Evolutionary conservation across 202 grass and related monocot species (phyloP), one percentile per base, ranked within the genome.

Genomic region (Musa balbisiana): DNA sequence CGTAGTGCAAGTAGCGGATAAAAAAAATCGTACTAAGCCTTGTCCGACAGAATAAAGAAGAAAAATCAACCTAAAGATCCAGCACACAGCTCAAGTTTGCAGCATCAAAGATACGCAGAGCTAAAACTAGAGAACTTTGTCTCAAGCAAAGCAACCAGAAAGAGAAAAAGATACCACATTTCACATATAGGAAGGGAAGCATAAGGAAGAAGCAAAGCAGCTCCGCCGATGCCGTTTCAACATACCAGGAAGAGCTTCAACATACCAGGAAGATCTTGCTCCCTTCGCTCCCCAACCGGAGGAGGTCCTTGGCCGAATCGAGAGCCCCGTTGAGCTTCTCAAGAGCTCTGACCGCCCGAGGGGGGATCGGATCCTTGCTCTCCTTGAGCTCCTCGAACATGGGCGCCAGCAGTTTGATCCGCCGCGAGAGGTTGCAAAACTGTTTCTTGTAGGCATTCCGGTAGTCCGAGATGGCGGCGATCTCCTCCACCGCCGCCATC

Each of bases 301-400:
- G 72, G 10, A 74, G 72, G 23, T 74, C 53, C 21, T 74, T 74
- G 13, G 53, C 53, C 8, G 53, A 54, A 11, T 58, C 72, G 13
- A 74, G 23, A 11, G 53, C 53, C 51, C 23, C 23, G 26, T 33
- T 27, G 50, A 56, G 53, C 52, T 54, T 55, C 53, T 11, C 52
- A 13, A 74, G 51, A 22, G 23, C 22, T n/a, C 15, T 10, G 5
- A 29, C 13, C 72, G 52, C 6, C 8, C 52, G 24, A 23, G 26
- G 22, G 11, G 52, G 53, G 22, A 74, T 74, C 53, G 53, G 72
- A 3, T 56, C 11, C 72, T 58, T 56, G 53, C 72, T 74, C 24
- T 74, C 72, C 72, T 56, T 55, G 72, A 74, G 72, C 53, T 74
- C 72, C 72, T 74, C 72, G 13, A 74, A 74, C 72, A 74, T 74